Percentiles rank a stretch among this genome's conserved stretches.
Conservation (phyloP, 2,329 filamentous ascomycete species). For the Seiridium cupressi region DNA sequence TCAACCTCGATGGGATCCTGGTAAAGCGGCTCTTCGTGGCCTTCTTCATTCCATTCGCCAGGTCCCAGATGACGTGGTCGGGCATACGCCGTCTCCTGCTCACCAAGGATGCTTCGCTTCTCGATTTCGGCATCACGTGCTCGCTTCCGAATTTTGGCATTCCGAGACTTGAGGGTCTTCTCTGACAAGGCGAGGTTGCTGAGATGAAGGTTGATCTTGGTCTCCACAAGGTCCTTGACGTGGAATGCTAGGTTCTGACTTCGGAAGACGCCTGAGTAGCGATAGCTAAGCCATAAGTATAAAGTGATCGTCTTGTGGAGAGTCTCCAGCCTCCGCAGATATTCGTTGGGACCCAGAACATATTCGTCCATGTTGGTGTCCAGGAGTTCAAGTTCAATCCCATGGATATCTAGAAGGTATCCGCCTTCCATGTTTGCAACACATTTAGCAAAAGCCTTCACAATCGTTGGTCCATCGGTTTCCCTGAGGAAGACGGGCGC, state of each 20-base stretch:
- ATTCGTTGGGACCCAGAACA: constrained; percentile 41
- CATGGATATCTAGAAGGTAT: constrained; percentile 67
- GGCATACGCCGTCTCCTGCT: neutral
- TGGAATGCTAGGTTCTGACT: constrained; percentile 75
- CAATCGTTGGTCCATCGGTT: constrained; percentile 40
- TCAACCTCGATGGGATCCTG: constrained; percentile 19
- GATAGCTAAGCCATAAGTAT: constrained; percentile 92
- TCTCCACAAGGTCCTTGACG: constrained; percentile 74
- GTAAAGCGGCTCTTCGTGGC: constrained; percentile 32
- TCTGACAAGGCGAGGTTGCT: constrained; percentile 51
- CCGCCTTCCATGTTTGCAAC: constrained; percentile 68
- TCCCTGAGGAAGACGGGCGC: constrained; percentile 65
- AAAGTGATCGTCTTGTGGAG: constrained; percentile 81
- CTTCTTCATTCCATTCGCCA: constrained; percentile 31
- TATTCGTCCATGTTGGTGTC: constrained; percentile 54
- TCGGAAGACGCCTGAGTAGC: constrained; percentile 77
- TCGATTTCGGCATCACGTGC: constrained; percentile 14
- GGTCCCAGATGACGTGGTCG: constrained; percentile 16
- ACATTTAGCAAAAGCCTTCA: constrained; percentile 65
- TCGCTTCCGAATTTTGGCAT: constrained; percentile 19
- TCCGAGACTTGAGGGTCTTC: constrained; percentile 30
- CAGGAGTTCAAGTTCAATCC: constrained; percentile 71
- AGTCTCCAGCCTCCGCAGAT: constrained; percentile 68
- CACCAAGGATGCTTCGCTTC: constrained; percentile 19
- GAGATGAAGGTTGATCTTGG: constrained; percentile 66